These are phyloP conservation scores for Colletotrichum cuscutae DNA, from an alignment of 2,329 filamentous ascomycete genomes.

Conservation along the genomic window DNA sequence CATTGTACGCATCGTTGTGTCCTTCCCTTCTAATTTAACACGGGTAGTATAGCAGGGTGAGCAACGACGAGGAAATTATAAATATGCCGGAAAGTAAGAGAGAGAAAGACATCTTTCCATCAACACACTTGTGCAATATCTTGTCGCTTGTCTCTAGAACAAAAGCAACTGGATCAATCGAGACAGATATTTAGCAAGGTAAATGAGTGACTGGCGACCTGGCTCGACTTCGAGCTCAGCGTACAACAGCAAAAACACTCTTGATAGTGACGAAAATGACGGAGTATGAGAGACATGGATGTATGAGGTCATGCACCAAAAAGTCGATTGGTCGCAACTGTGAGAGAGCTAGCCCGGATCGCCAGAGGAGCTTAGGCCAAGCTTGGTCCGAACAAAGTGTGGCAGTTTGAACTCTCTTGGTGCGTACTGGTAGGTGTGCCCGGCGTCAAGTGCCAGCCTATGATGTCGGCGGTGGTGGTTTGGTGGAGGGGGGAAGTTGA, in stretches of 20 bases:
- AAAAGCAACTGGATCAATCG: not conserved
- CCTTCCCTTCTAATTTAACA: not conserved
- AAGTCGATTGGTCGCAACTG: conserved; percentile 5
- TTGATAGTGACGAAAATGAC: not conserved
- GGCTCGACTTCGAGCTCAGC: not conserved
- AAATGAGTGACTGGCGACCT: not conserved
- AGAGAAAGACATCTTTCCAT: not conserved
- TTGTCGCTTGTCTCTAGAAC: not conserved
- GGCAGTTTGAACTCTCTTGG: not conserved
- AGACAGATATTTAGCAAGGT: not conserved
- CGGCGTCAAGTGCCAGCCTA: not conserved
- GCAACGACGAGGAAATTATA: not conserved
- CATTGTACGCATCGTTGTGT: not conserved
- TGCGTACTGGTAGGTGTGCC: not conserved
- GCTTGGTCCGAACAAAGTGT: not conserved
- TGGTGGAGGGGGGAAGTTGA: not conserved
- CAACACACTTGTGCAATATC: not conserved
- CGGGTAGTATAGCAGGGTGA: not conserved
- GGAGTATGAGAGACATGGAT: not conserved
- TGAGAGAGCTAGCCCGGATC: conserved; percentile 12
- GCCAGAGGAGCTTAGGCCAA: conserved; percentile 16
- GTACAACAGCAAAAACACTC: not conserved
- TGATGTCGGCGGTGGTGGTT: conserved; percentile 25
- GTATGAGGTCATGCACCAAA: conserved; percentile 22
- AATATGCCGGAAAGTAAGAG: not conserved